These are phyloP conservation scores for Solanum pinnatisectum DNA, from an alignment of 257 asterid species.

Conservation along the genomic window DNA sequence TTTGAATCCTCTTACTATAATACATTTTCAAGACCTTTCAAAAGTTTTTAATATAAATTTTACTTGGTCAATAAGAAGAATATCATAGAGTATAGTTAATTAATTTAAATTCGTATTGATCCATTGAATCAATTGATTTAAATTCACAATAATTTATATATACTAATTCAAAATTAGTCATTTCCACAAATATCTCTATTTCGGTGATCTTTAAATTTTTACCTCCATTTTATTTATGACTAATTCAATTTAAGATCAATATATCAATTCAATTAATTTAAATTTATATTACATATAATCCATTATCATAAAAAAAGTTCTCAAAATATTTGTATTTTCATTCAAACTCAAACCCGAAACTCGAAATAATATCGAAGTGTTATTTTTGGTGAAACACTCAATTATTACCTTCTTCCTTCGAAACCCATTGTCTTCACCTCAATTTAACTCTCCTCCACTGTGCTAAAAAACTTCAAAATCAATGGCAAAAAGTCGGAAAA, in stretches of 20 bases:
- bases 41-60: not conserved
- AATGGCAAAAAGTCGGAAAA: not conserved
- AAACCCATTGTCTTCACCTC: not conserved
- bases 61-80: not conserved
- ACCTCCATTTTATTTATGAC: not conserved
- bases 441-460: not conserved
- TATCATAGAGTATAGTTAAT: not conserved
- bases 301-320: too few relatives aligned
- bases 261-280: too few relatives aligned
- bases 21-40: not conserved
- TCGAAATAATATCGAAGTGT: not conserved
- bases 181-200: not conserved
- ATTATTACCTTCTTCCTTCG: not conserved
- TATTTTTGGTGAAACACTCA: not conserved
- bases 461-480: not conserved
- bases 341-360: not conserved
- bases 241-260: not conserved
- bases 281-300: too few relatives aligned
- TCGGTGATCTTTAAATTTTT: too few relatives aligned
- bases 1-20: not conserved
- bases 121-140: not conserved
- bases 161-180: not conserved
- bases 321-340: too few relatives aligned
- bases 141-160: not conserved
- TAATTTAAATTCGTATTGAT: rapidly evolving